Evolutionary conservation across 2,329 filamentous ascomycete species (phyloP).

Genomic region (Fusarium sp.): DNA sequence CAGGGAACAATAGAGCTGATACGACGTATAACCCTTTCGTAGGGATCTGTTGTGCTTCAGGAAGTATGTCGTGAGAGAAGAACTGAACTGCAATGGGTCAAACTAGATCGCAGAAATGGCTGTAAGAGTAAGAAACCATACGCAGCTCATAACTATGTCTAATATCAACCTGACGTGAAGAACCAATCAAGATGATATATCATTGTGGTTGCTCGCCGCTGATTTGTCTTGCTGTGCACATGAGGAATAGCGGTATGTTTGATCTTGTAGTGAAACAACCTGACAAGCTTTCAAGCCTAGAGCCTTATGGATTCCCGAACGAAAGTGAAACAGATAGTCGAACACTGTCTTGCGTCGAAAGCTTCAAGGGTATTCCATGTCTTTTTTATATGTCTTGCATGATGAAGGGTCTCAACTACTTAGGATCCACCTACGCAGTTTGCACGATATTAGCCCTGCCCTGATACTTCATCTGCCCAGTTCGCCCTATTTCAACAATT

Average conservation of each 20-base stretch:
- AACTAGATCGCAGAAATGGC: neutral
- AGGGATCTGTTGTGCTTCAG: neutral
- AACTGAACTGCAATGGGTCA: neutral
- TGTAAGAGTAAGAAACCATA: neutral
- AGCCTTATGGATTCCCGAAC: neutral
- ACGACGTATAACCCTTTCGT: neutral
- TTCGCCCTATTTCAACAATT: neutral
- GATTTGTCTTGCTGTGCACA: constrained; percentile 3
- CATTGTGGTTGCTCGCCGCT: neutral
- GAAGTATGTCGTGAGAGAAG: neutral
- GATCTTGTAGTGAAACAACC: constrained; percentile 9
- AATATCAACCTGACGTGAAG: neutral
- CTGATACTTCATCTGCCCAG: neutral
- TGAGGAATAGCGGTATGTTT: constrained; percentile 3
- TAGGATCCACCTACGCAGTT: constrained; percentile 6
- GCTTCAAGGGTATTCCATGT: constrained; percentile 28
- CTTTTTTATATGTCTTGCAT: constrained; percentile 37
- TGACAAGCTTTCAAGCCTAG: constrained; percentile 8
- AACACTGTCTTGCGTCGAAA: constrained; percentile 1
- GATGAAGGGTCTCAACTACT: constrained; percentile 6
- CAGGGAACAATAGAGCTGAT: constrained; percentile 1
- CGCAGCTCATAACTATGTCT: neutral
- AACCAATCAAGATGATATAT: neutral
- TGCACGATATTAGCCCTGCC: neutral
- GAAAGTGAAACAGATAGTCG: constrained; percentile 5